Evolutionary conservation across 1,284 basidiomycete species (phyloP).

Genomic region (Leccinum huronense): DNA sequence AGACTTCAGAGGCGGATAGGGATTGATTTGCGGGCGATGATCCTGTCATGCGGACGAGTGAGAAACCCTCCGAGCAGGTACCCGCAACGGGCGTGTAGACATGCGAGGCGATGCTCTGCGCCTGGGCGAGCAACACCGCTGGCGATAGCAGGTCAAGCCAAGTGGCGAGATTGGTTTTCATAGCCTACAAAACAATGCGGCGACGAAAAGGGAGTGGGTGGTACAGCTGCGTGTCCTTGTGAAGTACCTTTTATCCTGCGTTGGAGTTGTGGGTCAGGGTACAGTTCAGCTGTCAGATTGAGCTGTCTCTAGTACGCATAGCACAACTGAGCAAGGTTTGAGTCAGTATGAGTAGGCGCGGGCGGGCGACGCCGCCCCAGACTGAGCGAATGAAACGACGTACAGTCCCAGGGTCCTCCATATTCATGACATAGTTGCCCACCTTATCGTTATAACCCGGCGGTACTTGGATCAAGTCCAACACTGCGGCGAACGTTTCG

Average conservation of each 20-base stretch:
- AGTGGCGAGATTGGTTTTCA: not conserved
- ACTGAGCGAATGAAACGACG: too few species aligned
- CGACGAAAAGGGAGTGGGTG: not conserved
- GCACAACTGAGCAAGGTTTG: too few species aligned
- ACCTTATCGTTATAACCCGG: too few species aligned
- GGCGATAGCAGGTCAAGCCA: slow-evolving; percentile 20
- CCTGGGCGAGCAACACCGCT: slow-evolving; percentile 13
- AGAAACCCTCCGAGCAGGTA: slow-evolving; percentile 33
- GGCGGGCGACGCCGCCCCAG: too few species aligned
- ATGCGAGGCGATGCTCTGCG: slow-evolving; percentile 27
- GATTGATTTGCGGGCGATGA: slow-evolving; percentile 26
- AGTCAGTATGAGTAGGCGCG: too few species aligned
- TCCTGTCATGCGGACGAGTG: slow-evolving; percentile 37
- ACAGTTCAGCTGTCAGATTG: too few species aligned
- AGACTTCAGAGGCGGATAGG: slow-evolving; percentile 32
- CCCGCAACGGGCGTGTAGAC: slow-evolving; percentile 30
- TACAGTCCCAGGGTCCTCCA: too few species aligned
- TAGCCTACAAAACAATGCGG: not conserved
- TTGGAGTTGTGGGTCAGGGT: too few species aligned
- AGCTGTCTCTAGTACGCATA: too few species aligned
- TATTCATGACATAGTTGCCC: too few species aligned
- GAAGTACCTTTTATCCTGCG: not conserved
- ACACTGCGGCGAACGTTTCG: too few species aligned
- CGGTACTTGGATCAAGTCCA: too few species aligned
- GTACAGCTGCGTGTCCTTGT: not conserved